These are phyloP conservation scores for Lactarius tabidus DNA, from an alignment of 768 basidiomycete species.

Conservation along the genomic window DNA sequence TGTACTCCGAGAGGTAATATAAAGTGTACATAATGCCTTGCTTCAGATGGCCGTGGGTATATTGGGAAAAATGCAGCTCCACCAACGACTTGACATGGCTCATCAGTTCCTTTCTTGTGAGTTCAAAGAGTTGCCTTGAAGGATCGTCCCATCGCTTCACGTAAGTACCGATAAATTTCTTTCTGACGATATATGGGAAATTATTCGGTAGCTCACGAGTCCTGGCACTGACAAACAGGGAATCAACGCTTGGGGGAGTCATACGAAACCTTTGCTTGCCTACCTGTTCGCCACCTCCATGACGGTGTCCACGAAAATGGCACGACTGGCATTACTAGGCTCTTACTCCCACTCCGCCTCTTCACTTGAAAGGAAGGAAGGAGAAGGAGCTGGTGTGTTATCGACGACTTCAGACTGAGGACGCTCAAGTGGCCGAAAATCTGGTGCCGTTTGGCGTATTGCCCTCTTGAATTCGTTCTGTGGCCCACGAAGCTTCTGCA, in stretches of 20 bases:
- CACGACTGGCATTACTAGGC: constrained; percentile 3
- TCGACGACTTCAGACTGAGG: constrained; percentile 1
- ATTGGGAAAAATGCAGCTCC: constrained; percentile 27
- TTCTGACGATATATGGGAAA: constrained; percentile 45
- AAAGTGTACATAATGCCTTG: constrained; percentile 20
- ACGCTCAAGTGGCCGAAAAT: constrained; percentile 48
- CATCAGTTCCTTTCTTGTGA: constrained; percentile 20
- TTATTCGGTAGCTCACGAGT: constrained; percentile 65
- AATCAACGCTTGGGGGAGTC: neutral
- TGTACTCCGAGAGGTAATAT: neutral
- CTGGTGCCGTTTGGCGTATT: constrained; percentile 49
- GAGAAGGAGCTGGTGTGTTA: constrained; percentile 6
- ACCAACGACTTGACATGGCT: constrained; percentile 22
- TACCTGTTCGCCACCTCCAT: constrained; percentile 41
- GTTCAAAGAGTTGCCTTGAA: constrained; percentile 25
- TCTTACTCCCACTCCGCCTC: constrained; percentile 33
- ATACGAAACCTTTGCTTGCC: constrained; percentile 21
- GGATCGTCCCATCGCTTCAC: constrained; percentile 27
- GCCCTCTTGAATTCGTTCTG: constrained; percentile 43
- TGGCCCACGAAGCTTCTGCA: constrained; percentile 49
- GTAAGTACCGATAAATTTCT: constrained; percentile 24
- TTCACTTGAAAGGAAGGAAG: constrained; percentile 39
- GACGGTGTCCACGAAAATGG: constrained; percentile 50
- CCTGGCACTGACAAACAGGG: constrained; percentile 44
- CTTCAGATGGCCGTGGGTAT: constrained; percentile 25